Base-by-base conservation (phyloP, 2,329 filamentous ascomycete species). In the Coniosporium tulheliwenetii region DNA sequence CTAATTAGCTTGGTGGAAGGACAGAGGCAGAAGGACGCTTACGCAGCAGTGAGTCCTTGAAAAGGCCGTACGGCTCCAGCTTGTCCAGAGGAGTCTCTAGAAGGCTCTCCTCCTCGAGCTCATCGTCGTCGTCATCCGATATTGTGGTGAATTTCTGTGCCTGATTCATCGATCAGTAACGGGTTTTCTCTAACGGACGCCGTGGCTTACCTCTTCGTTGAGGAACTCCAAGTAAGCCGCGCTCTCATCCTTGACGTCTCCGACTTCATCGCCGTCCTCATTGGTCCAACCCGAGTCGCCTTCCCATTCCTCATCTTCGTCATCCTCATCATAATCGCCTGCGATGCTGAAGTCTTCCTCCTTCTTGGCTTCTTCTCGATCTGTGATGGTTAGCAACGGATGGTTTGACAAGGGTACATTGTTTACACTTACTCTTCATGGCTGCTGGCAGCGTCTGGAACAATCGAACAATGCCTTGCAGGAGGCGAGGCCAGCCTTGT, bases 151-250 rank as follows among this genome's bases (percentile, higher is more conserved):
- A 89, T 58, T 91, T 93, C 52, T 85, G 79, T 10, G 86, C 85
- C 78, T 85, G 48, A 5, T 42, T n/a, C 12, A 37, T 19, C 13
- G 10, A 37, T 37, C 36, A 37, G 15, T 26, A 42, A 13, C 7
- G 31, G 31, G 8, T 12, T n/a, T 13, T 34, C 5, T 40, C 29
- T 29, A 26, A 26, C 19, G 19, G 4, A 26, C 19, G 19, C 19
- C 19, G 19, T 26, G 2, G 53, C 69, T 58, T 56, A 79, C 81
- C 69, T 96, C 89, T 58, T 93, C 83, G 51, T 89, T 93, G 26
- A 98, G 65, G 67, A 98, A 98, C 50, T 96, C 87, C 37, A 98
- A 75, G 58, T 98, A 98, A 5, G 89, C 85, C 16, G 83, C 81
- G 58, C 85, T 91, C 63, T 96, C 89, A 52, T 95, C 89, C 54